These are phyloP conservation scores for Vairimorpha ceranae DNA, from an alignment of 371 early-diverging fungal genomes.

Conservation along the genomic window DNA sequence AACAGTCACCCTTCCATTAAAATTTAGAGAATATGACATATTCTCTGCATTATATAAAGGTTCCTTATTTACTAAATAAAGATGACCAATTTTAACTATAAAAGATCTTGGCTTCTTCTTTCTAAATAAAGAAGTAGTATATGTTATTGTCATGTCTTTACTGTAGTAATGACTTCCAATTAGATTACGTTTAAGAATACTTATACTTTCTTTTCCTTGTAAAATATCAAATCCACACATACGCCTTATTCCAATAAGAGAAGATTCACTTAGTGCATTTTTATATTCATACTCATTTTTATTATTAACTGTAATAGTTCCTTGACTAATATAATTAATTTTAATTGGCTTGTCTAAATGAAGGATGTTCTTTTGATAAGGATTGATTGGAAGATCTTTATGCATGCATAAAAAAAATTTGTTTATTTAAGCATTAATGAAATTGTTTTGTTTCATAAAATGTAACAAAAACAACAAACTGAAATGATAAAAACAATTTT, in stretches of 20 bases:
- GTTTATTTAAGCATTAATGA: background rate
- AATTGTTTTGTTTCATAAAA: too few species aligned
- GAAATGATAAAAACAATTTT: too few species aligned
- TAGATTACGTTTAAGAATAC: constrained; percentile 23
- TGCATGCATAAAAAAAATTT: background rate
- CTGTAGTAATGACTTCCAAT: constrained; percentile 23
- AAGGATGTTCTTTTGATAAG: background rate
- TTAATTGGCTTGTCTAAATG: background rate
- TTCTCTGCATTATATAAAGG: constrained; percentile 72
- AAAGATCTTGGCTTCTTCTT: constrained; percentile 33
- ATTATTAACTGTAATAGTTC: background rate
- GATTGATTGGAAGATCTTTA: background rate
- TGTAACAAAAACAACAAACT: too few species aligned
- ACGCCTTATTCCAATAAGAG: constrained; percentile 12
- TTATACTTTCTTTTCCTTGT: background rate
- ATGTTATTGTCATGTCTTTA: constrained; percentile 18
- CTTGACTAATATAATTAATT: constrained; percentile 2
- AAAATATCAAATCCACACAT: constrained; percentile 45
- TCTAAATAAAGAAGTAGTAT: constrained; percentile 33
- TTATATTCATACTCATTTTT: background rate
- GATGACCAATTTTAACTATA: constrained; percentile 24
- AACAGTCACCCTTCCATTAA: constrained; percentile 78
- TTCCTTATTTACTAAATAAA: constrained; percentile 55
- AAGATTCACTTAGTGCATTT: background rate
- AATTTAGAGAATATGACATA: constrained; percentile 82